These are phyloP conservation scores for Pezicula rhizophila DNA, from an alignment of 2,329 filamentous ascomycete species.

Conservation along the genomic window DNA sequence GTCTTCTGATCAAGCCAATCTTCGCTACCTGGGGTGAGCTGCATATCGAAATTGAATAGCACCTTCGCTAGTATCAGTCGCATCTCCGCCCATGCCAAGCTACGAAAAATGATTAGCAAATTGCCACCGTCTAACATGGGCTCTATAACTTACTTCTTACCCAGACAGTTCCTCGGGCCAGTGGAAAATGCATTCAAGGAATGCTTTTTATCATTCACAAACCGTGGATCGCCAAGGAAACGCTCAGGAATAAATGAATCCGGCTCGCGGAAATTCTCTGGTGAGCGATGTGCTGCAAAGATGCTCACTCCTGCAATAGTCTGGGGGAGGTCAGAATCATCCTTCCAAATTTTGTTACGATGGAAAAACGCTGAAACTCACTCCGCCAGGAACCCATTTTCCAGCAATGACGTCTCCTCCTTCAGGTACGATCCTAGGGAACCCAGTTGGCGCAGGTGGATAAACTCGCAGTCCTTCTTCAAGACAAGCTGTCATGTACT, in stretches of 20 bases:
- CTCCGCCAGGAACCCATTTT: constrained; percentile 9
- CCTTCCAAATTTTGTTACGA: neutral
- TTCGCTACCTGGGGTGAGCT: too few relatives aligned
- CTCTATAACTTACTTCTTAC: constrained; percentile 2
- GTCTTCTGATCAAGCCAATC: too few relatives aligned
- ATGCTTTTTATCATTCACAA: constrained; percentile 1
- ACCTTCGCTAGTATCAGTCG: too few relatives aligned
- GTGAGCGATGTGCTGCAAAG: neutral
- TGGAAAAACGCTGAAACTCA: neutral
- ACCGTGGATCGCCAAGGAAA: constrained; percentile 24
- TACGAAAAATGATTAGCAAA: too few relatives aligned
- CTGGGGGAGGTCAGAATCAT: neutral
- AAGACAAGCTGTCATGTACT: constrained; percentile 35
- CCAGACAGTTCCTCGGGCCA: constrained; percentile 6
- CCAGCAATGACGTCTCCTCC: constrained; percentile 12
- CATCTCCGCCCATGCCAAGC: too few relatives aligned
- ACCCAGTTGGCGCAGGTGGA: constrained; percentile 17
- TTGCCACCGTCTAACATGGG: too few relatives aligned
- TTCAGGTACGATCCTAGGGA: constrained; percentile 8
- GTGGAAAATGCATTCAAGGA: constrained; percentile 5
- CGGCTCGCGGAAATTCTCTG: constrained; percentile 8
- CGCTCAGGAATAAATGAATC: constrained; percentile 15
- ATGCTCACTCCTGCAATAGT: neutral
- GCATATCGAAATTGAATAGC: too few relatives aligned
- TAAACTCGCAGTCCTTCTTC: constrained; percentile 38